Evolutionary conservation across 116 monocot genomes (phyloP), one percentile per base, ranked within the genome.

Genomic region (Phalaenopsis hybrid): DNA sequence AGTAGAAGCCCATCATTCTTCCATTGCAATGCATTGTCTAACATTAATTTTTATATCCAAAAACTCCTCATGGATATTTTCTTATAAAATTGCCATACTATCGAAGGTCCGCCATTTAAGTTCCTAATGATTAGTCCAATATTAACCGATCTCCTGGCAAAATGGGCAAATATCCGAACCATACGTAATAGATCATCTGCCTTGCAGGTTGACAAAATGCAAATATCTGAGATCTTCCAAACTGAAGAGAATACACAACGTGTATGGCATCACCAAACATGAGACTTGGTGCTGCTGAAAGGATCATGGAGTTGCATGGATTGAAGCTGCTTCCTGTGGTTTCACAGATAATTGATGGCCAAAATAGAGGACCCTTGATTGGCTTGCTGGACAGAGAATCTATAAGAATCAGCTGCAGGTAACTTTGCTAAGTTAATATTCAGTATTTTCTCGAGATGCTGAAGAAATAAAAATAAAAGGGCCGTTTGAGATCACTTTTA

Each of bases 301-400:
- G 70, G 44, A 85, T 91, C 50, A 95, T 95, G 95, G 83, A 86
- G 82, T 87, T 79, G 28, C 84, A 84, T 82, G 88, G 85, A 0
- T 77, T 87, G 31, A 76, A 85, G 78, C 85, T 84, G 20, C 88
- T 95, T 82, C 92, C 90, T 45, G 92, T 92, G 21, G 77, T 92
- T 75, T 88, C 86, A 65, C 80, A 85, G 17, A 72, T 79, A 13
- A 73, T 57, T 20, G 73, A 78, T 8, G 73, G 50, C 33, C 59
- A 79, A 31, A 63, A 72, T 16, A 82, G 78, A 81, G 86, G 88
- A 28, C 59, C 44, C 33, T 51, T 84, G 75, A 55, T 94, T 80
- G 94, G 94, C 50, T 81, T 94, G 45, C 57, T 94, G 44, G 90
- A 92, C 31, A 84, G 82, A 52, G 90, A 92, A 83, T 83, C 86